Conservation (phyloP, 495 filamentous ascomycete species). For the Jackrogersella multiformis region DNA sequence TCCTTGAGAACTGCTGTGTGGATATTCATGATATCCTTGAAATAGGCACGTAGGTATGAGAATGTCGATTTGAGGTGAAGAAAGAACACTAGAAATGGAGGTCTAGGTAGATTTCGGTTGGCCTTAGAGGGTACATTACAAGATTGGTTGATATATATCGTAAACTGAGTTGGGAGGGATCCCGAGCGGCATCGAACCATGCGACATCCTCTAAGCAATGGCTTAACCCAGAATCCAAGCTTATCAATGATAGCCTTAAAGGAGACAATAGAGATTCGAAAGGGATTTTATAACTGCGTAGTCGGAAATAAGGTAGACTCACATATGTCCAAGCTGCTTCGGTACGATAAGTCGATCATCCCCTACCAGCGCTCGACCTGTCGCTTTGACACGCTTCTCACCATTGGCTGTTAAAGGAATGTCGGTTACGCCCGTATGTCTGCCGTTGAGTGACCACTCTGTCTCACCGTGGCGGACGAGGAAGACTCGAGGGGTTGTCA, state of each 20-base stretch:
- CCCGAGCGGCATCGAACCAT: neutral
- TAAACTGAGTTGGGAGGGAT: neutral
- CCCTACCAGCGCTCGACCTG: conserved; percentile 84
- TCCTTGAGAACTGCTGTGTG: neutral
- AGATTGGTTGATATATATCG: neutral
- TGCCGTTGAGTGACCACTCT: conserved; percentile 94
- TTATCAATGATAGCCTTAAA: neutral
- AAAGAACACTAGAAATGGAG: neutral
- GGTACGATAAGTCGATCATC: conserved; percentile 88
- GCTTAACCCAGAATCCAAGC: neutral
- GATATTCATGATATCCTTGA: neutral
- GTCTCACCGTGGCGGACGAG: conserved; percentile 94
- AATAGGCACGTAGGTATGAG: neutral
- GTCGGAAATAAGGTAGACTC: conserved; percentile 31
- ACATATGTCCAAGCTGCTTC: conserved; percentile 78
- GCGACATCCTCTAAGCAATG: neutral
- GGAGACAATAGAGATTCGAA: neutral
- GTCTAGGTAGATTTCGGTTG: neutral
- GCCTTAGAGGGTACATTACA: neutral
- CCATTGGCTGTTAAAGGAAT: conserved; percentile 87
- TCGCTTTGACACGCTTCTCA: conserved; percentile 82
- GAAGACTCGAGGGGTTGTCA: conserved; percentile 81
- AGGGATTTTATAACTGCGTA: neutral
- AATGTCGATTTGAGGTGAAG: neutral
- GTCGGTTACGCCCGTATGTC: conserved; percentile 88